These are phyloP conservation scores for Gastrodia elata DNA, from an alignment of 106 monocot genomes.

Conservation along the genomic window DNA sequence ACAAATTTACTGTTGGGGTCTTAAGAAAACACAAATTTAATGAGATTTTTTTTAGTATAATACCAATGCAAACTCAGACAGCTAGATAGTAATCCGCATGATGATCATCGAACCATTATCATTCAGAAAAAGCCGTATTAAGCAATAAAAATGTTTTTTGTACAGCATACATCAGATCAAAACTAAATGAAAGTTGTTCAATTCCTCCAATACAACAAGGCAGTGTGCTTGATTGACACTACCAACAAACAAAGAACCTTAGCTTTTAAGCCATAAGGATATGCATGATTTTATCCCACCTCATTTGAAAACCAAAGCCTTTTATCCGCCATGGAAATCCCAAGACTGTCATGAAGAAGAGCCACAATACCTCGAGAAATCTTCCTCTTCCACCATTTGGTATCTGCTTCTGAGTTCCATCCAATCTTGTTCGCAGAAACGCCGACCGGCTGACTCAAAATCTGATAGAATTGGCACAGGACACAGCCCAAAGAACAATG, in stretches of 20 bases:
- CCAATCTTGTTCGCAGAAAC: conserved; percentile 66
- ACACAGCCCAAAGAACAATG: conserved; percentile 74
- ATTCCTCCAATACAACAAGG: not conserved
- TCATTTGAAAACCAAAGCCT: conserved; percentile 48
- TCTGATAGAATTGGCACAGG: conserved; percentile 43
- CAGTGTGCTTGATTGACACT: not conserved
- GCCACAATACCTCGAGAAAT: conserved; percentile 66
- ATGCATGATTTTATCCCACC: too few relatives aligned
- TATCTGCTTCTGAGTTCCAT: conserved; percentile 36
- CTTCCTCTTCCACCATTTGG: conserved; percentile 30
- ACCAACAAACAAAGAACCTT: too few relatives aligned
- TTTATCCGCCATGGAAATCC: conserved; percentile 52
- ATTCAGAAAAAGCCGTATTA: not conserved
- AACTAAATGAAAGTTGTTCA: not conserved
- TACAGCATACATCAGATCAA: not conserved
- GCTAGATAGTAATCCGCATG: not conserved
- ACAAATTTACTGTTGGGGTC: too few relatives aligned
- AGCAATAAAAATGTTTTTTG: not conserved
- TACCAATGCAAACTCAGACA: not conserved
- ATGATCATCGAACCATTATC: not conserved
- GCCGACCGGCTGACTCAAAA: conserved; percentile 50
- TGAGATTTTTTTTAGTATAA: too few relatives aligned
- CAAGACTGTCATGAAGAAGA: conserved; percentile 74
- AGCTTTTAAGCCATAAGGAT: too few relatives aligned
- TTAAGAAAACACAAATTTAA: too few relatives aligned